A percentile compares a stretch with the other conserved stretches of the same genome.
Evolutionary conservation across 805 yeast genomes (phyloP).

Genomic region (Candida pseudofarinosa): DNA sequence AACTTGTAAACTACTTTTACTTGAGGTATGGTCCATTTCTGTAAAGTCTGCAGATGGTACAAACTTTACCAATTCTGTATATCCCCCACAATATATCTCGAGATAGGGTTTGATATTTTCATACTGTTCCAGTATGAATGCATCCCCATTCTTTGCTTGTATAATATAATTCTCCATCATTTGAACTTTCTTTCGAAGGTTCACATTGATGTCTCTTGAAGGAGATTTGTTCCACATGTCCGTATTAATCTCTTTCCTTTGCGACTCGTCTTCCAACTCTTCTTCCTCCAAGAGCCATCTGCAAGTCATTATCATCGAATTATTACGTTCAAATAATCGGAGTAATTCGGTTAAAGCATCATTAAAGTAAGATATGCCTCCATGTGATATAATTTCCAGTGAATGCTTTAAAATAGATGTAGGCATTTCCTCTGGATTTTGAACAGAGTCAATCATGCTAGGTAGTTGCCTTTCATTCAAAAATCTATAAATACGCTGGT

Average conservation of each 20-base stretch:
- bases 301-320: constrained; percentile 42
- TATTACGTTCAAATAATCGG: constrained; percentile 37
- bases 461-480: constrained; percentile 53
- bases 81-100: constrained; percentile 40
- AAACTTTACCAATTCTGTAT: constrained; percentile 23
- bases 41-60: constrained; percentile 40
- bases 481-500: constrained; percentile 39
- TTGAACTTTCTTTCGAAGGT: constrained; percentile 40
- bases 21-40: constrained; percentile 28
- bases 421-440: constrained; percentile 57
- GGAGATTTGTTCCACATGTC: constrained; percentile 49
- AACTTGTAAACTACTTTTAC: constrained; percentile 28
- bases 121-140: constrained; percentile 44
- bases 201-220: constrained; percentile 44
- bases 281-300: constrained; percentile 47
- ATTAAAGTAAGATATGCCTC: constrained; percentile 47
- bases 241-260: constrained; percentile 51
- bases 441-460: constrained; percentile 57
- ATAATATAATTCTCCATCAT: constrained; percentile 46
- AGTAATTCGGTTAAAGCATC: constrained; percentile 44
- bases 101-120: constrained; percentile 45
- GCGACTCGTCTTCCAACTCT: constrained; percentile 48
- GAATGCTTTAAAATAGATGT: constrained; percentile 52
- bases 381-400: constrained; percentile 47
- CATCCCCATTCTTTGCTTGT: constrained; percentile 64